Base-by-base conservation (phyloP, 169 alveolate species). In the Besnoitia besnoiti region DNA sequence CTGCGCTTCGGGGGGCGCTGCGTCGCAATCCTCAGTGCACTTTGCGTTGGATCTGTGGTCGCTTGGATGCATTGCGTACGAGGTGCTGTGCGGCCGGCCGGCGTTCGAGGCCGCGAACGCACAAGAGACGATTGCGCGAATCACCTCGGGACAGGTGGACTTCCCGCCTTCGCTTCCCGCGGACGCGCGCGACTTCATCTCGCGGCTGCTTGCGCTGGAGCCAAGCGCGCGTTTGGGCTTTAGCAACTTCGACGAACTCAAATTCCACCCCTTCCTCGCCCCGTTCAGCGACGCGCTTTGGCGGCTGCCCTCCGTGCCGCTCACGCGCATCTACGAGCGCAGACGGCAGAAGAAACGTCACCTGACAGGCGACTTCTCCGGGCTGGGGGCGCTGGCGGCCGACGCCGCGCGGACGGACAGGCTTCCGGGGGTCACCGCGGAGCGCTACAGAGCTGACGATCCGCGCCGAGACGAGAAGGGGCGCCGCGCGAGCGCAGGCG, bases 1-100 rank as follows among this genome's bases (percentile, higher is more conserved):
- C n/a, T n/a, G n/a, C n/a, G 7, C 59, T 49, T 49, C 59, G 7
- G 59, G 24, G 59, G 7, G 24, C 16, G 7, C 59, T 16, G 7
- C 59, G 24, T 49, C 24, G 59, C 24, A 7, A 16, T 42, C 82
- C 1, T 73, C 82, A 19, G n/a, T 73, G 10, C 46, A 73, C 24
- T 73, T 27, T 30, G 82, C 82, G 46, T n/a, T 98, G n/a, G 99
- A 99, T 94, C 98, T 99, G 99, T 99, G 99, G 99, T 98, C 99
- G 16, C 96, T 99, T 50, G 99, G 99, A 24, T 99, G 99, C 92
- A 98, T 99, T 82, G 94, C 98, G 92, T 99, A 99, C 21, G 99
- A 99, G 94, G 95, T 99, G 85, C 94, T 99, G 39, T 90, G 96
- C 19, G 99, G 99, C 14, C 98, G 98, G 62, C 99, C 99, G 14